Conservation (phyloP, 495 filamentous ascomycete genomes). For the Trichoderma parareesei region DNA sequence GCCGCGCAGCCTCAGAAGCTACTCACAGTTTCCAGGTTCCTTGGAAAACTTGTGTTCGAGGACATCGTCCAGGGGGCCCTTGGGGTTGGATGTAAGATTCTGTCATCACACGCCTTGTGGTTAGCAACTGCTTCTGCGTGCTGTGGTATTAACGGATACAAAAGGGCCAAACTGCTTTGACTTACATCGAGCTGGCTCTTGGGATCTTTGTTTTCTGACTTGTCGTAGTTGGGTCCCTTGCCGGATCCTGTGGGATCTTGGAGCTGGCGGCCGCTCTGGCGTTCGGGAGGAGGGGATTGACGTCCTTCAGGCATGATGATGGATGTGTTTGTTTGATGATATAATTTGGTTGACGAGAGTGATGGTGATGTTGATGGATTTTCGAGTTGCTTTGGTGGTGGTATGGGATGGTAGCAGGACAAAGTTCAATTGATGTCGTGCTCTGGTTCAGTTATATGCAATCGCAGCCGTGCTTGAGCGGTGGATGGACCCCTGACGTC, state of each 20-base stretch:
- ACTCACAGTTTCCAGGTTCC: slow-evolving; percentile 13
- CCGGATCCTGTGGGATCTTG: slow-evolving; percentile 47
- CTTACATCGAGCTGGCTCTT: slow-evolving; percentile 40
- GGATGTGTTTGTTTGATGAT: neutral
- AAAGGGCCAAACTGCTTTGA: neutral
- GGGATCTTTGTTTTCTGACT: slow-evolving; percentile 40
- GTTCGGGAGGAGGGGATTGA: slow-evolving; percentile 74
- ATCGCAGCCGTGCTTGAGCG: neutral
- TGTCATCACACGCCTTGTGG: slow-evolving; percentile 14
- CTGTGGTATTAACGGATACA: neutral
- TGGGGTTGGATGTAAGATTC: slow-evolving; percentile 59
- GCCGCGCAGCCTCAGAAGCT: neutral
- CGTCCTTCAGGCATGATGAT: slow-evolving; percentile 42
- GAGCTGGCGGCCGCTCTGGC: slow-evolving; percentile 57
- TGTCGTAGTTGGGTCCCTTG: slow-evolving; percentile 38
- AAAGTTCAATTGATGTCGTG: neutral
- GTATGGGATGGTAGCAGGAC: too few relatives aligned
- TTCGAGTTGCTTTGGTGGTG: too few relatives aligned
- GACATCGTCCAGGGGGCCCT: slow-evolving; percentile 58
- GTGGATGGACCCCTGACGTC: neutral
- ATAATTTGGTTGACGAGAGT: neutral
- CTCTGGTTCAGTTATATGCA: neutral
- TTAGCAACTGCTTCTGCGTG: slow-evolving; percentile 10
- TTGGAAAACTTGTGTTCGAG: slow-evolving; percentile 57
- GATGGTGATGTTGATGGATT: neutral